Evolutionary conservation across 2,329 filamentous ascomycete species (phyloP).

Genomic region (Beauveria varroae): DNA sequence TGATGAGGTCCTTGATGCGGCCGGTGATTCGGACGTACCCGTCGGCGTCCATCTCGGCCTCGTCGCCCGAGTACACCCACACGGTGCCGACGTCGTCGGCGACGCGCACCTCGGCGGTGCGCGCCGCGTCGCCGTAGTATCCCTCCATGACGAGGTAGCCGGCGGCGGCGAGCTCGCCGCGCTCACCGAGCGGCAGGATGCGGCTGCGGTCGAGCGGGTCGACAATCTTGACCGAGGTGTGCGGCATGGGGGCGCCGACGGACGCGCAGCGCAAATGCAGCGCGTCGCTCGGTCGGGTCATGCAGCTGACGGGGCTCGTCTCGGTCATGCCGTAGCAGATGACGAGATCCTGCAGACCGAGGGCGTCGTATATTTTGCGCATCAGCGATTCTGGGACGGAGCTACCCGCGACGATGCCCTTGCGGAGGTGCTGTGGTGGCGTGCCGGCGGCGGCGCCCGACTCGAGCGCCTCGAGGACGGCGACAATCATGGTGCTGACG

Average conservation of each 20-base stretch:
- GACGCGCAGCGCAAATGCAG: slow-evolving; percentile 63
- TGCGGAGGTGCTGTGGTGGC: slow-evolving; percentile 47
- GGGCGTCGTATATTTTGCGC: slow-evolving; percentile 60
- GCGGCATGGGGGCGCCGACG: slow-evolving; percentile 76
- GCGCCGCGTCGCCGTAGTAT: slow-evolving; percentile 70
- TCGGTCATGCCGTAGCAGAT: slow-evolving; percentile 98
- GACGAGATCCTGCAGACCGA: slow-evolving; percentile 76
- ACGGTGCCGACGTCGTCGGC: slow-evolving; percentile 43
- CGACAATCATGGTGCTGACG: slow-evolving; percentile 90
- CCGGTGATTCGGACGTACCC: slow-evolving; percentile 88
- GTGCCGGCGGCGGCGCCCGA: slow-evolving; percentile 20
- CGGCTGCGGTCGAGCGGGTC: slow-evolving; percentile 51
- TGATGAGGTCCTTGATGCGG: slow-evolving; percentile 91
- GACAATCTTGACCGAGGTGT: slow-evolving; percentile 72
- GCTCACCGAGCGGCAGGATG: slow-evolving; percentile 55
- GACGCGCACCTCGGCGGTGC: slow-evolving; percentile 59
- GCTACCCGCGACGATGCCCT: slow-evolving; percentile 86
- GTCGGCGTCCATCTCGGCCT: slow-evolving; percentile 73
- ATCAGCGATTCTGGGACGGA: slow-evolving; percentile 80
- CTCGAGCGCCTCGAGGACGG: slow-evolving; percentile 71
- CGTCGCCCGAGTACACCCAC: slow-evolving; percentile 93
- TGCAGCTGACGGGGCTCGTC: slow-evolving; percentile 68
- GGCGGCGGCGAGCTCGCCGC: slow-evolving; percentile 73
- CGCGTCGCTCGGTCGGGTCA: slow-evolving; percentile 75
- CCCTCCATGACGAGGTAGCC: slow-evolving; percentile 89